Base-by-base conservation (phyloP, 163 green algal genomes). In the Coccomyxa subellipsoidea region DNA sequence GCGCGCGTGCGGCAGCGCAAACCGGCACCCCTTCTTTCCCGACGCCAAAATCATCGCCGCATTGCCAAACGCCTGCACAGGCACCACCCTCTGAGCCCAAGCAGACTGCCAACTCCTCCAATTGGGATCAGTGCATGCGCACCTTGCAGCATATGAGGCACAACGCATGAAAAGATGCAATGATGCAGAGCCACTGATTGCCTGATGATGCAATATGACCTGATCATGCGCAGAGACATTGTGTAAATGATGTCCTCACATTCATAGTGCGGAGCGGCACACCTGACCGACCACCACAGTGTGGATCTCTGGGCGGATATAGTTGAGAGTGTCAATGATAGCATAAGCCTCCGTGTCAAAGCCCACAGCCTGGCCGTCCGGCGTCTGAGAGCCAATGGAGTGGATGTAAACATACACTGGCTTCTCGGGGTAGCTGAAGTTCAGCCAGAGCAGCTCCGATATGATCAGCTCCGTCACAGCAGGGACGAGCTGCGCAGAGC, bases 361-460 rank as follows among this genome's bases (percentile, higher is more conserved):
- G 7, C 88, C 94, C 2, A 97, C 87, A 12, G 89, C 79, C 86
- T 95, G 84, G n/a, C 87, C 85, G 32, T 89, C 40, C 10, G 76
- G 36, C 25, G 85, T 93, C 80, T 95, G 92, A 2, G 90, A 93
- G n/a, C 92, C 94, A 7, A 90, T 91, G n/a, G 94, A 98, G 89
- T 98, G 95, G 75, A 98, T 91, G 91, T 98, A 98, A 5, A 98
- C 54, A 69, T 97, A 97, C 21, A 98, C 85, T 34, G 93, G 94
- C 86, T 97, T 96, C 25, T 95, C 90, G 25, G 89, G 88, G 38
- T 86, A 84, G 71, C 92, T 90, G 89, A 96, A 97, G 81, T 96
- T 94, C 54, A 98, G 89, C 92, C 92, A 98, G 32, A 98, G 91
- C 75, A 98, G 88, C 93, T 98, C 90, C 1, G 87, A 93, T n/a